These are phyloP conservation scores for Fusarium abutilonis DNA, from an alignment of 2,329 filamentous ascomycete species.

Conservation along the genomic window DNA sequence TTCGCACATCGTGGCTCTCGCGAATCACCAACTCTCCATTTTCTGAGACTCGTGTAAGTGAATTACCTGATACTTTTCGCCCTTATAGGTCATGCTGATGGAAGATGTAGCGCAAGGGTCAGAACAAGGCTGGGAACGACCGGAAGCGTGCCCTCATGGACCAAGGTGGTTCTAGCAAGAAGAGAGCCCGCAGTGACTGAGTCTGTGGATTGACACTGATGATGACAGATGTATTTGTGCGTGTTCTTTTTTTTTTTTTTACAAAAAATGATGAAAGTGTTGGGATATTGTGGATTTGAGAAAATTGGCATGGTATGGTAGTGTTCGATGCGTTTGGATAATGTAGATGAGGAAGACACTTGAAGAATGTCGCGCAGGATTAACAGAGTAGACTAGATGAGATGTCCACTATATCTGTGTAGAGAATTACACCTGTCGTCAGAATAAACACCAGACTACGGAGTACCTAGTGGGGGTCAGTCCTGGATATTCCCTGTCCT, in stretches of 20 bases:
- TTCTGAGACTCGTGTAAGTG: slow-evolving; percentile 36
- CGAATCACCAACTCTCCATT: slow-evolving; percentile 37
- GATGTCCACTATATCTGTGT: not conserved
- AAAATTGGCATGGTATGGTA: not conserved
- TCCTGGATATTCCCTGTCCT: too few relatives aligned
- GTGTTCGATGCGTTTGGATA: not conserved
- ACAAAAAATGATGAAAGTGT: not conserved
- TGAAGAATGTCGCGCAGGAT: too few relatives aligned
- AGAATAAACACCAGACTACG: not conserved
- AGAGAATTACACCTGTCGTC: not conserved
- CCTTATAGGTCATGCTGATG: not conserved
- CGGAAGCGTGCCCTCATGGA: slow-evolving; percentile 34
- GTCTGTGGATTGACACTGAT: not conserved
- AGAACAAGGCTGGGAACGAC: slow-evolving; percentile 41
- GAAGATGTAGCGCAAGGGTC: slow-evolving; percentile 31
- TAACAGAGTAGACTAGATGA: not conserved
- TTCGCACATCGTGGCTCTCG: slow-evolving; percentile 36
- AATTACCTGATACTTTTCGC: rapidly evolving
- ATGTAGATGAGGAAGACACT: not conserved
- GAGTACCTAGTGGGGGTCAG: too few relatives aligned
- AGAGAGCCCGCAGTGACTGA: slow-evolving; percentile 8
- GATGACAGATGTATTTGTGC: not conserved
- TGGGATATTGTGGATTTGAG: not conserved
- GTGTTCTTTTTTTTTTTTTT: slow-evolving; percentile 4
- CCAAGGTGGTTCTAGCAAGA: slow-evolving; percentile 18